Conservation (phyloP, 768 basidiomycete species). For the Podaxis sp. region DNA sequence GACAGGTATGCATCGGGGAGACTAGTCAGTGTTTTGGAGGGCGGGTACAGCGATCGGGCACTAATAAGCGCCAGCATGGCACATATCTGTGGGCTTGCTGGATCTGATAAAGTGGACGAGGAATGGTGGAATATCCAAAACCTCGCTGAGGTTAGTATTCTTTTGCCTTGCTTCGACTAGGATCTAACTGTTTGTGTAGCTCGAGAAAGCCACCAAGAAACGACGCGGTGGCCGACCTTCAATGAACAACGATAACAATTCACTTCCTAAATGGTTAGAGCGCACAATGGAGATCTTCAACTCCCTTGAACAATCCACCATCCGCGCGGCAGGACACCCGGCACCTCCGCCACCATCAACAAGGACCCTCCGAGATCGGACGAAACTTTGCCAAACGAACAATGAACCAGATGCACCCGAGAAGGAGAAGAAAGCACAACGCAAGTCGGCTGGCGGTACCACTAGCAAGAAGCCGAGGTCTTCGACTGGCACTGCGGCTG, state of each 20-base stretch:
- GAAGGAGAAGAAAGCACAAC: conserved; percentile 3
- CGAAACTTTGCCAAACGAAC: conserved; percentile 38
- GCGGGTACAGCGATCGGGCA: conserved; percentile 92
- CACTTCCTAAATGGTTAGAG: conserved; percentile 56
- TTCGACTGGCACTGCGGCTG: background rate
- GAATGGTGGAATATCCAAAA: conserved; percentile 70
- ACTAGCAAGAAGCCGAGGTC: background rate
- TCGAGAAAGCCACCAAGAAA: conserved; percentile 67
- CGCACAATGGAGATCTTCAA: conserved; percentile 51
- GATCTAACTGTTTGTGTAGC: conserved; percentile 32
- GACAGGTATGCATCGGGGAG: conserved; percentile 64
- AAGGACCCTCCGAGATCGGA: conserved; percentile 53
- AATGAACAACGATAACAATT: conserved; percentile 26
- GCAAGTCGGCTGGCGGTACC: background rate
- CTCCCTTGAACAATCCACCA: conserved; percentile 36
- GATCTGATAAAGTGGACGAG: conserved; percentile 36
- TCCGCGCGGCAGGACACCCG: conserved; percentile 20
- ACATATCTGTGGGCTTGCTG: conserved; percentile 69
- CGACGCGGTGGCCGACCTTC: conserved; percentile 50
- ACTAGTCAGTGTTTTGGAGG: conserved; percentile 88
- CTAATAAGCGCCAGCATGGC: conserved; percentile 83
- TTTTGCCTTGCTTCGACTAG: background rate
- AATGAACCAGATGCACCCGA: conserved; percentile 6
- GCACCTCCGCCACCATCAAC: conserved; percentile 32
- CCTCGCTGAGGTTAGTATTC: conserved; percentile 50